Conservation (phyloP, 306 rosid genomes). For the Vachellia collinsii region DNA sequence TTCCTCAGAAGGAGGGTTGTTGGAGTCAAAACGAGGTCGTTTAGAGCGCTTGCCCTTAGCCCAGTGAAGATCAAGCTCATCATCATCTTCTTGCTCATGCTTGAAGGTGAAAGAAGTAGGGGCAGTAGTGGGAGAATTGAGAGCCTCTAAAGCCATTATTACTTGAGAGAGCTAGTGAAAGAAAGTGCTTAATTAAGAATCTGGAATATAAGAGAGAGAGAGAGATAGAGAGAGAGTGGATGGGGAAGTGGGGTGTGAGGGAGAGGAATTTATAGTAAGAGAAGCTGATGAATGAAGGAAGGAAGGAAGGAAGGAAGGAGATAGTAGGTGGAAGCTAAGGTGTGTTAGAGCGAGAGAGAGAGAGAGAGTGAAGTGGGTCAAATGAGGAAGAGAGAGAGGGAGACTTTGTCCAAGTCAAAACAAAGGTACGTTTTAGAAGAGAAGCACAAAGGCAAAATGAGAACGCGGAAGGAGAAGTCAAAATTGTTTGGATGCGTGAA, state of each 20-base stretch:
- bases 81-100: too few relatives aligned
- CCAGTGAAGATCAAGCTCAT: too few relatives aligned
- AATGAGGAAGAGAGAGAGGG: background rate
- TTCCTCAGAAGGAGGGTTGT: too few relatives aligned
- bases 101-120: too few relatives aligned
- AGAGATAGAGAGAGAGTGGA: too few relatives aligned
- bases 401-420: slow-evolving; percentile 58
- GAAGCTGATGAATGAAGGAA: background rate
- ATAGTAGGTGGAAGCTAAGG: slow-evolving; percentile 19
- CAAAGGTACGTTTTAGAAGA: slow-evolving; percentile 12
- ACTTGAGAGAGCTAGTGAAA: background rate
- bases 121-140: slow-evolving; percentile 57
- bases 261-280: background rate
- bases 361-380: background rate
- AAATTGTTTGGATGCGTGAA: background rate
- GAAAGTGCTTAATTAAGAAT: background rate
- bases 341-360: background rate
- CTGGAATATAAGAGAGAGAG: too few relatives aligned
- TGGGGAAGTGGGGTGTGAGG: background rate
- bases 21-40: too few relatives aligned
- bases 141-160: slow-evolving; percentile 57
- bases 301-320: background rate
- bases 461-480: background rate
- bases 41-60: too few relatives aligned
- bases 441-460: background rate